Base-by-base conservation (phyloP, 2,329 filamentous ascomycete species). In the Rachicladosporium sp. region DNA sequence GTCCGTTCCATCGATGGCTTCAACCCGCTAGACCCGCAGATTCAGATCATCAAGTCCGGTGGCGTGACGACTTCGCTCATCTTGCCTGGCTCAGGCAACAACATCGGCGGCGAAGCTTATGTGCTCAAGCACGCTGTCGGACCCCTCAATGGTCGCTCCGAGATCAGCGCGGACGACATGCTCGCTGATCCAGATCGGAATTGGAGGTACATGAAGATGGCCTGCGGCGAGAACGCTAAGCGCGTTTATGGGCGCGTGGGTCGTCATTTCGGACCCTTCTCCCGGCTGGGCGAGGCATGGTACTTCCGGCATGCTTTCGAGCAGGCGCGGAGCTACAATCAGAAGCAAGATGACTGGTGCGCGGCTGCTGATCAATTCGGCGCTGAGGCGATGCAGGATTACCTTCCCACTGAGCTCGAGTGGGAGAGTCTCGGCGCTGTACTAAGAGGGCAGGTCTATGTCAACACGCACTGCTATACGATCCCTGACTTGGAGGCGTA, bases 121-220 rank as follows among this genome's bases (percentile, higher is more conserved):
- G 69, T 78, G 4, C 70, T 84, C 55, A 84, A 83, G 61, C 76
- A 78, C 44, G 73, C 78, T 7, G 71, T 80, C 8, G 77, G 77
- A 12, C 67, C 66, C 40, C 49, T 63, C 0, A 71, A 80, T 46
- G 75, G 78, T 3, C 70, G 78, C 13, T 61, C 67, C 10, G 78
- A 82, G 55, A 70, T 78, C 33, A 80, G 76, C 38, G 74, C 73
- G 2, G 60, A 66, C 15, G 73, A 80, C 47, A 68, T 82, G 63
- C 64, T 82, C 7, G 78, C 79, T 1, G 76, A 81, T 37, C 78
- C 78, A 1, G 76, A 79, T 32, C 66, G 67, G 13, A 73, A 65
- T 43, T 80, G 77, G 73, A 68, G 80, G 12, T 83, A 80, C 56
- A 80, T 84, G 68, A 83, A 84, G 62, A 83, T 83, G 78, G 80